Conservation (phyloP, 140 eudicot genomes). For the Anethum foeniculum region DNA sequence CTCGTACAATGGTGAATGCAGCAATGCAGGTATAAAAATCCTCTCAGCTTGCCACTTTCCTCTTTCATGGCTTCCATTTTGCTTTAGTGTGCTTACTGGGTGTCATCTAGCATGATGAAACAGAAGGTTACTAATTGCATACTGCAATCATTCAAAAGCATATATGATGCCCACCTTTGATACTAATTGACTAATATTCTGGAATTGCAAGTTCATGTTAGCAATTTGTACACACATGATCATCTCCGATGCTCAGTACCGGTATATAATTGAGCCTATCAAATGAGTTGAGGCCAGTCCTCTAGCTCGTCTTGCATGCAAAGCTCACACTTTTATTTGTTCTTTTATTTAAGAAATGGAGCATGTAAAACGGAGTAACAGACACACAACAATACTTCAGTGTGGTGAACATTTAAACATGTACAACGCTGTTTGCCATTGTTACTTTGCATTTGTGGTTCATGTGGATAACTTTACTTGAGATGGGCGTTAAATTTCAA, state of each 20-base stretch:
- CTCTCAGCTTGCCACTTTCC: neutral
- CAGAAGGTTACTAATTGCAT: neutral
- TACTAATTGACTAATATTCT: neutral
- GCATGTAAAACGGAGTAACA: neutral
- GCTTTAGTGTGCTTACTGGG: neutral
- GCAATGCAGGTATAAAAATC: slow-evolving; percentile 61
- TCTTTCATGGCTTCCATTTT: neutral
- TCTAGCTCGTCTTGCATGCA: neutral
- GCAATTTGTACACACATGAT: neutral
- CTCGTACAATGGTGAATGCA: slow-evolving; percentile 67
- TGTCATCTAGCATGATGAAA: neutral
- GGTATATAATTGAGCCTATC: neutral
- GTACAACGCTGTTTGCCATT: neutral
- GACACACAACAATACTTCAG: neutral
- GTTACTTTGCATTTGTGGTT: neutral
- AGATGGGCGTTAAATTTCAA: neutral
- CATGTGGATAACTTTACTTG: neutral
- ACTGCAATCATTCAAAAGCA: neutral
- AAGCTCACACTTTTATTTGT: neutral
- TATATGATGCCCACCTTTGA: neutral
- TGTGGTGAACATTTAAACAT: neutral
- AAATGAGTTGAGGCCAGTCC: neutral
- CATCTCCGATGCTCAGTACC: neutral
- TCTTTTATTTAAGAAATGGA: neutral
- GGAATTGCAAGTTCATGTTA: neutral